Conservation (phyloP, 2,329 filamentous ascomycete genomes). For the Fusarium setosum region DNA sequence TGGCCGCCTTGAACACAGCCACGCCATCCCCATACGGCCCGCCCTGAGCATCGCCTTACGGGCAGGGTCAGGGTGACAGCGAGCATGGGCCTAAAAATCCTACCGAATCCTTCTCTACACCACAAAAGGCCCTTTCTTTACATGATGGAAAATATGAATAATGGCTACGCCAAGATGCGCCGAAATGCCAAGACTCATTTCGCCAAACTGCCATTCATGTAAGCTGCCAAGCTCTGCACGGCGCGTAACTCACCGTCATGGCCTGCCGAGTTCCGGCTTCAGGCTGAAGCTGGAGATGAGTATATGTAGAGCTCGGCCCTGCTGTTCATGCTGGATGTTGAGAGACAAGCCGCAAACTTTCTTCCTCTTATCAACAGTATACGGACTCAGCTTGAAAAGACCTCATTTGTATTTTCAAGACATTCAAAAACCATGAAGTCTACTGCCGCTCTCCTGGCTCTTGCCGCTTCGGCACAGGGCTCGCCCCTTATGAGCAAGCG, state of each 20-base stretch:
- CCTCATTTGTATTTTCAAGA: neutral
- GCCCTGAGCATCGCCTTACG: neutral
- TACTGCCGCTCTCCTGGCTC: neutral
- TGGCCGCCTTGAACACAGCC: neutral
- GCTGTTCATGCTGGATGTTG: neutral
- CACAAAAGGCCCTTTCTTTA: neutral
- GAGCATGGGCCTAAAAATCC: neutral
- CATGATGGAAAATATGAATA: no score
- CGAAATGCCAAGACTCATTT: neutral
- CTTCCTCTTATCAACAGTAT: neutral
- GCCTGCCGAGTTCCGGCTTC: neutral
- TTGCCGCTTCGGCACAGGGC: neutral
- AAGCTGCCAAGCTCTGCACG: neutral
- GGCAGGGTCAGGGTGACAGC: neutral
- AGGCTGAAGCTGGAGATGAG: neutral
- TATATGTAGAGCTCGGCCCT: neutral
- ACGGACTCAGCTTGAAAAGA: neutral
- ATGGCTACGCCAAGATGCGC: neutral
- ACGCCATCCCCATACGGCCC: neutral
- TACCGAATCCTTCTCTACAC: neutral
- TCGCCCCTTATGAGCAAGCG: neutral
- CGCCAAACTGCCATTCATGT: neutral
- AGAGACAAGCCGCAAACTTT: neutral
- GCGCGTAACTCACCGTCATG: no score
- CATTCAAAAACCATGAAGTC: slow-evolving; percentile 12